phyloP scores from a whole-genome alignment of 2,329 filamentous ascomycete genomes.

The Hymenoscyphus occultus region DNA sequence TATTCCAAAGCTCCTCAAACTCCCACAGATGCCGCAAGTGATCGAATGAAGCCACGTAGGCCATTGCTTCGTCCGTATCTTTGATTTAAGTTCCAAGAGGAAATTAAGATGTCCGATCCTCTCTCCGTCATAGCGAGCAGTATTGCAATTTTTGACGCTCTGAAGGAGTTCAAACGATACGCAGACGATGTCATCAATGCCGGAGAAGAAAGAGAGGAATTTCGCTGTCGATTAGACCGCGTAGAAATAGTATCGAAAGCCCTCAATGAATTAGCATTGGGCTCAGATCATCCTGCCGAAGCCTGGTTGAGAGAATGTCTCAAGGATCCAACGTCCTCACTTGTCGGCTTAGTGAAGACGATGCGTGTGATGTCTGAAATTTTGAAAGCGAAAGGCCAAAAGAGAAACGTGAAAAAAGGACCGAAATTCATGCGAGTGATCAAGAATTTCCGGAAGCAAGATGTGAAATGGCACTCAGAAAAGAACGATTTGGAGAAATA shows the following conservation, averaged over 20 bases:
- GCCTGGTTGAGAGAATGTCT: background rate
- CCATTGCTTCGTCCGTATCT: background rate
- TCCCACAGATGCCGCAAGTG: too few relatives aligned
- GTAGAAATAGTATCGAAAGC: slow-evolving; percentile 9
- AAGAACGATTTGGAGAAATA: slow-evolving; percentile 13
- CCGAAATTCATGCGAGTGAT: slow-evolving; percentile 7
- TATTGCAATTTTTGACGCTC: slow-evolving; percentile 17
- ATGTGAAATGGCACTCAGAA: slow-evolving; percentile 20
- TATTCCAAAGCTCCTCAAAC: too few relatives aligned
- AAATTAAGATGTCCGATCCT: slow-evolving; percentile 14
- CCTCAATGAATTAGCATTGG: slow-evolving; percentile 7
- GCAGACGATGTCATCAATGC: slow-evolving; percentile 20
- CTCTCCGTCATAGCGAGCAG: slow-evolving; percentile 19
- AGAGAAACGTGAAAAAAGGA: background rate
- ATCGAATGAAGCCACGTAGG: background rate
- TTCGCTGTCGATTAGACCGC: slow-evolving; percentile 15
- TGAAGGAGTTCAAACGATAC: slow-evolving; percentile 17
- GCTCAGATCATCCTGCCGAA: background rate
- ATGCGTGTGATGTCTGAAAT: slow-evolving; percentile 13
- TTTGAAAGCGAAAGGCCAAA: slow-evolving; percentile 6
- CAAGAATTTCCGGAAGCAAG: slow-evolving; percentile 14
- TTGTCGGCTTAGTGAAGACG: background rate
- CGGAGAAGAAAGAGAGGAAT: slow-evolving; percentile 17
- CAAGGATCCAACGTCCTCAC: background rate
- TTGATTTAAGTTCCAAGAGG: background rate